A percentile compares a stretch with the other conserved stretches of the same genome.
phyloP scores from a whole-genome alignment of 176 grass and related monocot species.

The Tillandsia fasciculata region DNA sequence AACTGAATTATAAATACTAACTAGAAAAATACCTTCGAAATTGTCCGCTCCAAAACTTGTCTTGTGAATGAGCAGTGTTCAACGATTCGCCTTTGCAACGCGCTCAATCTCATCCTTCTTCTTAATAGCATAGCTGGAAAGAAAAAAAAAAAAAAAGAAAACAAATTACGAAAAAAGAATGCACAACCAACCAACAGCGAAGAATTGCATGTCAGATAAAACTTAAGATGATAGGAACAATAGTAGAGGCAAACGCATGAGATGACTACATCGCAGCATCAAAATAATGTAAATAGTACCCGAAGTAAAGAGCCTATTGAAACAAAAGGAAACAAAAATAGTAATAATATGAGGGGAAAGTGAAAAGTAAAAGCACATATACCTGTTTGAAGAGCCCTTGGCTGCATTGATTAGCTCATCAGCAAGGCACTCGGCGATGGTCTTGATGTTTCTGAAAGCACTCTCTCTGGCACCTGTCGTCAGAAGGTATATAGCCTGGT shows the following conservation, averaged over 20 bases:
- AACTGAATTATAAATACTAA: background rate
- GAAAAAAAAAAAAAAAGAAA: background rate
- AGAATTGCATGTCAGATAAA: too few relatives aligned
- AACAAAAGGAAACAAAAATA: too few relatives aligned
- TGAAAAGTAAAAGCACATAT: background rate
- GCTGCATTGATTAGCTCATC: constrained; percentile 69
- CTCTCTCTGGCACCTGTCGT: constrained; percentile 72
- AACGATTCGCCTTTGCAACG: constrained; percentile 36
- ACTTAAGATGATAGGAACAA: background rate
- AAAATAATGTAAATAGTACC: too few relatives aligned
- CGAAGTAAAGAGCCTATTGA: too few relatives aligned
- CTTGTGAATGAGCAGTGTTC: background rate
- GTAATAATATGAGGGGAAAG: background rate
- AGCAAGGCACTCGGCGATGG: constrained; percentile 75
- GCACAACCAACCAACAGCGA: background rate
- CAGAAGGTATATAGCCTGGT: constrained; percentile 75
- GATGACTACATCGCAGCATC: too few relatives aligned
- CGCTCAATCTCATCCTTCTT: constrained; percentile 47
- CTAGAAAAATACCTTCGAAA: background rate
- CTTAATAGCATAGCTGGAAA: constrained; percentile 29
- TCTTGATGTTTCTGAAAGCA: constrained; percentile 78
- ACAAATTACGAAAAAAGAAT: background rate
- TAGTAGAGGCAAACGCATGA: too few relatives aligned
- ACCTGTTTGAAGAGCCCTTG: constrained; percentile 80
- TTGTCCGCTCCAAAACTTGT: constrained; percentile 4